phyloP scores from a whole-genome alignment of 768 basidiomycete species.

The Mycena galopus region DNA sequence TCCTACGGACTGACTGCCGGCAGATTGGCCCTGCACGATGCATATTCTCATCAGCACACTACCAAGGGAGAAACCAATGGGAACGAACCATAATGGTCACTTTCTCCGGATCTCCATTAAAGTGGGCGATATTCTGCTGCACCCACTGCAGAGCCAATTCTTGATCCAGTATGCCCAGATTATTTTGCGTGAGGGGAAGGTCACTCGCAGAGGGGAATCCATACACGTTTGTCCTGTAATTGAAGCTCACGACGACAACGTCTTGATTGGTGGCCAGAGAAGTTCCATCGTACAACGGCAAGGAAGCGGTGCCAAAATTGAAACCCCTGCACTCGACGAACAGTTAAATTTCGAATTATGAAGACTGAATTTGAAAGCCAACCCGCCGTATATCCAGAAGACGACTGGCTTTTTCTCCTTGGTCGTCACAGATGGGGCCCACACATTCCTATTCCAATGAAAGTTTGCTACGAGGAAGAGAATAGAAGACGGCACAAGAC shows the following conservation, averaged over 20 bases:
- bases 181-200: constrained; percentile 22
- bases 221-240: constrained; percentile 26
- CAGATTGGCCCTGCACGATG: constrained; percentile 18
- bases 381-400: constrained; percentile 27
- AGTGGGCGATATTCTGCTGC: constrained; percentile 3
- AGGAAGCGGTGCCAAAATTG: constrained; percentile 9
- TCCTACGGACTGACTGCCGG: constrained; percentile 1
- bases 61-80: neutral
- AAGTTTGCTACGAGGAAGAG: too few relatives aligned
- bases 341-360: neutral
- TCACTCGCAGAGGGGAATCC: constrained; percentile 15
- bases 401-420: constrained; percentile 14
- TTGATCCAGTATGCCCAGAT: constrained; percentile 27
- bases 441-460: constrained; percentile 4
- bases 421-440: constrained; percentile 15
- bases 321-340: neutral
- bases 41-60: neutral
- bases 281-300: constrained; percentile 1
- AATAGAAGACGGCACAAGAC: too few relatives aligned
- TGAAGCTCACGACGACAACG: constrained; percentile 24
- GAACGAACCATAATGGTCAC: constrained; percentile 12
- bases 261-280: constrained; percentile 19
- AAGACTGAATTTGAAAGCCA: neutral
- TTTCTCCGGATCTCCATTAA: constrained; percentile 1
- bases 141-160: constrained; percentile 16